Base-by-base conservation (phyloP, 768 basidiomycete genomes). In the Tricholomella constricta region DNA sequence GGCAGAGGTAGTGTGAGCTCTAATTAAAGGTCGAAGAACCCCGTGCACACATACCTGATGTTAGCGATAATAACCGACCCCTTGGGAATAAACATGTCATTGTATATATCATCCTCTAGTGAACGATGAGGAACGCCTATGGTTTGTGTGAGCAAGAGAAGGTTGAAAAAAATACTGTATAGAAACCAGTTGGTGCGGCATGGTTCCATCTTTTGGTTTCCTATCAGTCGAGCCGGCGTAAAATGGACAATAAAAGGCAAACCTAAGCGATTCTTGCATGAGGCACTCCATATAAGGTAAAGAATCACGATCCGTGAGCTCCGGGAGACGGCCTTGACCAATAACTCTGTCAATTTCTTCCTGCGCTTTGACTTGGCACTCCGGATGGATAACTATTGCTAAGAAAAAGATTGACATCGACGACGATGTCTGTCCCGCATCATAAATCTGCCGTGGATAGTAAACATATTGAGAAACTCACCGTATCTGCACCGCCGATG, bases 291-390 rank as follows among this genome's bases (percentile, higher is more conserved):
- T 54, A 47, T 76, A 80, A 1, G 74, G 76, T 5, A 79, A 61
- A 27, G 55, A 44, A 15, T 57, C 50, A 23, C 59, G 55, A 59
- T 73, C 72, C 2, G 59, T 55, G 19, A 72, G 65, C 4, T 60
- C 61, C 0, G 78, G 78, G 15, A 78, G 62, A 3, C 74, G 63
- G n/a, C 59, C 65, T 6, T 35, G 23, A 10, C 71, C 74, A 23
- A 78, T 53, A 4, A 78, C 65, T 1, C 40, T 32, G 53, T 79
- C 77, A 15, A 80, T 67, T 59, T 79, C 77, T 4, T 63, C 65
- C 45, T 77, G 78, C 0, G 74, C 76, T 34, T 62, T 70, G n/a
- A 44, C 50, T 52, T 72, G 73, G 11, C 68, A 61, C 6, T 71
- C 66, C 0, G 75, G 77, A 49, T 75, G 57, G 10, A 67, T 49